These are phyloP conservation scores for Bruguiera hainesii DNA, from an alignment of 441 rosid genomes.

Conservation along the genomic window DNA sequence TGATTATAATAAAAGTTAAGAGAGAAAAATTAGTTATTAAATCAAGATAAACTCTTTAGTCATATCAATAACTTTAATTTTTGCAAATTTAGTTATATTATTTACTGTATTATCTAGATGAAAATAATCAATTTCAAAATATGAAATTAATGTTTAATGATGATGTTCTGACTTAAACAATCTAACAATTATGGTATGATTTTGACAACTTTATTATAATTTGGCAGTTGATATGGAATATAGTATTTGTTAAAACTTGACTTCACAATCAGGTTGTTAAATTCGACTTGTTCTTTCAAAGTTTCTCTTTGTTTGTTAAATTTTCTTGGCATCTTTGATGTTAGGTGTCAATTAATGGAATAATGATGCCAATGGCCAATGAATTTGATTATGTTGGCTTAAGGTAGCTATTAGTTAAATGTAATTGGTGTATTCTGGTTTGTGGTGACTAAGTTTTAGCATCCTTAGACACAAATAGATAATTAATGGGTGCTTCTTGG, in stretches of 20 bases:
- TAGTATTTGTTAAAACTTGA: neutral
- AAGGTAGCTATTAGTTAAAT: neutral
- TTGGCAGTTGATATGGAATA: neutral
- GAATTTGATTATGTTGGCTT: neutral
- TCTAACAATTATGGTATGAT: too few species aligned
- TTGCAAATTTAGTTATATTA: neutral
- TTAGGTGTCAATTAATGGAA: neutral
- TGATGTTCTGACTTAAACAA: too few species aligned
- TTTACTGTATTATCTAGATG: neutral
- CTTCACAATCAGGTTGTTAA: neutral
- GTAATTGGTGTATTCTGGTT: neutral
- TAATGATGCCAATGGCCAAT: neutral
- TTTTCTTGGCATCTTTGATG: neutral
- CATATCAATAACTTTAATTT: too few species aligned
- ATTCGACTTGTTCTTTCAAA: neutral
- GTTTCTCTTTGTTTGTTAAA: neutral
- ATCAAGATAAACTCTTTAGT: too few species aligned
- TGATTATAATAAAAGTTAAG: too few species aligned
- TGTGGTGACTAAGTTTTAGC: neutral
- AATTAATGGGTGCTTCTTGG: too few species aligned
- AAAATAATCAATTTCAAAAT: constrained; percentile 5
- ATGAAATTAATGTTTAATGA: neutral
- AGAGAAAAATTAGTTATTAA: too few species aligned
- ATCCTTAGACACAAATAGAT: too few species aligned
- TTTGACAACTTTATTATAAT: neutral